Percentiles rank a stretch among this genome's conserved stretches.
Evolutionary conservation across 208 protist species (phyloP).

Genomic region (Spongospora subterranea): DNA sequence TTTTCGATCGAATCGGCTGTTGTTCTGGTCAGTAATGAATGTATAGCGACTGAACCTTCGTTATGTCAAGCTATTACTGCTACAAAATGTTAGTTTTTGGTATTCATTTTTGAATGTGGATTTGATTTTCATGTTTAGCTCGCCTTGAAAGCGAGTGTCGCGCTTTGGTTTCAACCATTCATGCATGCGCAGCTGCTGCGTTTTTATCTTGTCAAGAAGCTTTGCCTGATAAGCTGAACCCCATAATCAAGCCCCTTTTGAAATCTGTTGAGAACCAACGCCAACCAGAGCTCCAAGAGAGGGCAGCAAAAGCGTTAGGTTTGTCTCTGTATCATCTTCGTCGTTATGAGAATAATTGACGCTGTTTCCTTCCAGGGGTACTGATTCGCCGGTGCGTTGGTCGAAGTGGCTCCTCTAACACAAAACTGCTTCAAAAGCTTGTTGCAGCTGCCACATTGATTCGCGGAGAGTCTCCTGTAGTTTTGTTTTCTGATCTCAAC

Average conservation of each 20-base stretch:
- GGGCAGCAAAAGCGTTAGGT: conserved; percentile 8
- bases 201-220: conserved; percentile 1
- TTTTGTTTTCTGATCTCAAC: neutral
- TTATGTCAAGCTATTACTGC: neutral
- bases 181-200: neutral
- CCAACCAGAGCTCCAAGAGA: conserved; percentile 12
- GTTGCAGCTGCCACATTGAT: neutral
- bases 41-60: neutral
- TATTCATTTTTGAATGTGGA: neutral
- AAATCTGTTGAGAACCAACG: conserved; percentile 20
- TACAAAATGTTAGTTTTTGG: neutral
- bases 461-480: neutral
- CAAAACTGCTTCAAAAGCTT: neutral
- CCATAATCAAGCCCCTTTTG: conserved; percentile 25
- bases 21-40: neutral
- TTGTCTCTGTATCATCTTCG: neutral
- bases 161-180: conserved; percentile 26
- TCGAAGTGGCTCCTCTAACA: neutral
- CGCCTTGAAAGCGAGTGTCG: neutral
- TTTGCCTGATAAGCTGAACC: conserved; percentile 20
- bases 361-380: neutral
- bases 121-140: neutral
- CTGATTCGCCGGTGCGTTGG: neutral
- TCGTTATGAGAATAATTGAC: too few relatives aligned
- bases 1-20: neutral